Evolutionary conservation across 257 asterid species (phyloP).

Genomic region (Parsonsia alboflavescens): DNA sequence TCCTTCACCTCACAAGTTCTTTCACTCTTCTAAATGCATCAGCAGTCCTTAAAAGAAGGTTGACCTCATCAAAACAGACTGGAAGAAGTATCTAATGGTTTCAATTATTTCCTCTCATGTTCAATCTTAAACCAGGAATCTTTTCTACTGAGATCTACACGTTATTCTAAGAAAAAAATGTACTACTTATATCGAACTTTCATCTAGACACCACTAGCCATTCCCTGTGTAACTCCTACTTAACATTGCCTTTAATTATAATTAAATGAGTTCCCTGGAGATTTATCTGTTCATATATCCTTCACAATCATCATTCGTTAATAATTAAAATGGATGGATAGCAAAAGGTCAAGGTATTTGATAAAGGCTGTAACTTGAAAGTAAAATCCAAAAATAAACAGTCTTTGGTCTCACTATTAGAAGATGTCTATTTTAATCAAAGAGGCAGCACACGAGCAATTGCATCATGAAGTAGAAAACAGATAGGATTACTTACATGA

Average conservation of each 20-base stretch:
- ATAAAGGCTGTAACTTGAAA: neutral
- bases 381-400: neutral
- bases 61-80: neutral
- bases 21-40: neutral
- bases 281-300: neutral
- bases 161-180: neutral
- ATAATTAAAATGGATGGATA: neutral
- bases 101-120: neutral
- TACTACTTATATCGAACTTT: neutral
- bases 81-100: neutral
- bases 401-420: neutral
- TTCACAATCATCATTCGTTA: neutral
- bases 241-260: neutral
- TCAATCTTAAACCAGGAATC: neutral
- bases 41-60: neutral
- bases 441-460: neutral
- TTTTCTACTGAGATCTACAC: too few species aligned
- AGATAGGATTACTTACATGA: slow-evolving; percentile 58
- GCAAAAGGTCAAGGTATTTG: neutral
- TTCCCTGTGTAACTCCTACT: neutral
- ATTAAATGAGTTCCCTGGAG: neutral
- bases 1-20: neutral
- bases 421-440: slow-evolving; percentile 5
- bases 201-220: neutral
- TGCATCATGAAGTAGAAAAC: neutral